Evolutionary conservation across 805 yeast species (phyloP), one percentile per base, ranked within the genome.

Genomic region (Metschnikowia kofuensis): DNA sequence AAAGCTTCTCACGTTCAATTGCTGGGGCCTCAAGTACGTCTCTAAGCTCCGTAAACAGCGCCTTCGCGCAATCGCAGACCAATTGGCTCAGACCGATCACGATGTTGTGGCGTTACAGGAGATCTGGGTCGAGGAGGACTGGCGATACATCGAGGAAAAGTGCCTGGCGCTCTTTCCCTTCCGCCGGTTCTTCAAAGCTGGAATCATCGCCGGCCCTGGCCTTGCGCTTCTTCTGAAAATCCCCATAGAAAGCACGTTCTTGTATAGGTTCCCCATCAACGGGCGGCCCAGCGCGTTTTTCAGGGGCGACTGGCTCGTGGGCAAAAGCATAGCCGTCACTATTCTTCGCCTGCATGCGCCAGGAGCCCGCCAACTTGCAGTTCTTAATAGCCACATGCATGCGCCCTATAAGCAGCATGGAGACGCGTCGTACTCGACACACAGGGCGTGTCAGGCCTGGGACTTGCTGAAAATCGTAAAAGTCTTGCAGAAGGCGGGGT

Each of bases 241-340:
- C 53, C 97, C 97, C 3, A 89, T 94, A 35, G 84, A 77, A 42
- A 79, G 83, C 13, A 82, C 96, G 0, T 87, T 86, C 61, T 66
- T 94, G 41, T 86, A 87, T 62, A 72, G 96, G 16, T 94, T 89
- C 62, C 96, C 97, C 0, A 80, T 94, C 52, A 94, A 92, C 65
- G 99, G 99, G 1, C 74, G 97, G 44, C 96, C 98, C 1, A 82
- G 89, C 38, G 99, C 99, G 0, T 85, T 94, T 54, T 85, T 81
- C 71, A 73, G 98, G 50, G 99, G 99, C 35, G 99, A 94, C 65
- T 94, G 97, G 96, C 89, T 80, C 56, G 99, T 94, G 21, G 99
- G 99, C 8, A 94, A 94, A 63, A 79, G 92, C 8, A 80, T 89
- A 15, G 86, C 96, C 0, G 82, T 89, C 3, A 86, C 96, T 0